These are phyloP conservation scores for Spongospora subterranea DNA, from an alignment of 208 protist species.

Conservation along the genomic window DNA sequence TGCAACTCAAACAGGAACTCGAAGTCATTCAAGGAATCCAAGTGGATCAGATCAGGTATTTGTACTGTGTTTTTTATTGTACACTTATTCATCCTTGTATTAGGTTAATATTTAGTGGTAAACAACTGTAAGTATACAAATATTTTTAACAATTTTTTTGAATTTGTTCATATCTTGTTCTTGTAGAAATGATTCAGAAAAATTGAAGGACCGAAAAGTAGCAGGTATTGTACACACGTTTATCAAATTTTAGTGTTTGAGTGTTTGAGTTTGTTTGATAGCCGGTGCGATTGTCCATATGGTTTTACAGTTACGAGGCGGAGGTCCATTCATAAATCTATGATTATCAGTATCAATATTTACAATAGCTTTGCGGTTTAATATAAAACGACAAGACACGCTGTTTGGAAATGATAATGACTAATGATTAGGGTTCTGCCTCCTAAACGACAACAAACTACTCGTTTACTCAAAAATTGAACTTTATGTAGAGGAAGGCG, in stretches of 20 bases:
- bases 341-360: not conserved
- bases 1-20: slow-evolving; percentile 49
- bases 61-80: not conserved
- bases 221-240: not conserved
- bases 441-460: too few relatives aligned
- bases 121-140: slow-evolving; percentile 14
- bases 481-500: too few relatives aligned
- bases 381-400: too few relatives aligned
- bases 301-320: slow-evolving; percentile 41
- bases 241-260: not conserved
- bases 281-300: slow-evolving; percentile 45
- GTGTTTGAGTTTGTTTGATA: not conserved
- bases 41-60: slow-evolving; percentile 46
- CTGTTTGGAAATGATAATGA: too few relatives aligned
- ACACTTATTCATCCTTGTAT: not conserved
- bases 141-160: not conserved
- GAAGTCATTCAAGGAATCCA: slow-evolving; percentile 50
- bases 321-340: not conserved
- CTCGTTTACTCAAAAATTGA: too few relatives aligned
- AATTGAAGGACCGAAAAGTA: slow-evolving; percentile 35
- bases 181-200: slow-evolving; percentile 1
- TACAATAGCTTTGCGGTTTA: too few relatives aligned
- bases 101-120: slow-evolving; percentile 43
- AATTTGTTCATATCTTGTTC: not conserved
- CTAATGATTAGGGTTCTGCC: too few relatives aligned